Evolutionary conservation across 768 basidiomycete species (phyloP), one percentile per base, ranked within the genome.

Genomic region (Naganishia vaughanmartiniae): DNA sequence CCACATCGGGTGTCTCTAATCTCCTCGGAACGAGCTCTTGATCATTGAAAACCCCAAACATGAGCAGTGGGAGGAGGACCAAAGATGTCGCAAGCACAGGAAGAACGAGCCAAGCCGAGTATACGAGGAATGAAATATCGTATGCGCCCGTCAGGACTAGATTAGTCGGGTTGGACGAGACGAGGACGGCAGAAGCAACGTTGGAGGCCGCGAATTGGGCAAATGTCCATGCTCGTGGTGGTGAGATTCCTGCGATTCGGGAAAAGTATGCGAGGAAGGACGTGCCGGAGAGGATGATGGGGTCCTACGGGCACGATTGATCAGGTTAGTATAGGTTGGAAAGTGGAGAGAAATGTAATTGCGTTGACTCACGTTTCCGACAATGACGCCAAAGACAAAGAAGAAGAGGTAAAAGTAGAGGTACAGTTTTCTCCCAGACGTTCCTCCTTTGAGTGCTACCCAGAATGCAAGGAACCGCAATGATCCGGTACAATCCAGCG

Each of bases 111-210:
- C 92, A 92, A 0, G 89, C 90, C 0, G 90, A 90, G 81, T 90
- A 93, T 0, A 87, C 86, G 11, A 82, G 85, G 73, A 91, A 90
- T 58, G 89, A 89, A 55, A 95, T 84, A 4, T 83, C 77, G 78
- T 96, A 93, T 0, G 92, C 91, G 66, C 91, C 92, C 60, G 91
- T 90, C 28, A 96, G 87, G 56, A 98, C 90, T 26, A 96, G 88
- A 76, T 97, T 98, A 0, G 95, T 98, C 1, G 91, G 92, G 77
- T 97, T 98, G 0, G 90, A 90, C 1, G 92, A 89, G 58, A 96
- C 91, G 9, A 87, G 82, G 0, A 86, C 83, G 21, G 84, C 84
- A 21, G 84, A 85, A 9, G 85, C 86, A 11, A 90, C 89, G 79
- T 92, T 92, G 4, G 89, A 90, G 0, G 88, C 89, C 0, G 89